Evolutionary conservation across 352 stramenopile genomes (phyloP), one percentile per base, ranked within the genome.

Genomic region (Thalassiosira oceanica): DNA sequence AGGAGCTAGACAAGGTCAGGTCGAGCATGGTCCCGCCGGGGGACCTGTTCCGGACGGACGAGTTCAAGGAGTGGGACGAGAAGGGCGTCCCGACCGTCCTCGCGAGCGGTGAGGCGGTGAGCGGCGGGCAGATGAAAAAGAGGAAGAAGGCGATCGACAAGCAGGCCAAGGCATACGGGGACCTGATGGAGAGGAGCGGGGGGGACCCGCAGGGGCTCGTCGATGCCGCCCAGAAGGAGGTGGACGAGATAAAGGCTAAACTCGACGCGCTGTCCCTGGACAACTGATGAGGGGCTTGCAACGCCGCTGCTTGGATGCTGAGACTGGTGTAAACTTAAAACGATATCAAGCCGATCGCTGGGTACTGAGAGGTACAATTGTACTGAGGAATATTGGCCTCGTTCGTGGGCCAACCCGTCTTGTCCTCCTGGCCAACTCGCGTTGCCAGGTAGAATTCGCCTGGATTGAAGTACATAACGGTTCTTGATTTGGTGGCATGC

Each of bases 11-110:
- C 8, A 84, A 84, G 50, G 42, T 84, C 1, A 72, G 61, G 35
- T 68, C 37, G 24, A 80, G 67, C 45, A 74, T 84, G 69, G 53
- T 77, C 3, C 67, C 61, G 45, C 74, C 74, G 10, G 24, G 73
- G 33, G 57, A 84, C 33, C 44, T 84, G 41, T 84, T 84, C 27
- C 56, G 69, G 49, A 84, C 68, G 8, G 69, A 78, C 3, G 74
- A 84, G 29, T 84, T 78, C 27, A 84, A 80, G 36, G 77, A 81
- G 46, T 85, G 63, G 69, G 68, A 82, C 63, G 67, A 78, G 26
- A 16, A 23, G 33, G 80, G 72, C 35, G 65, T 75, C 5, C 72
- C 72, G 16, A 81, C 60, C 31, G 58, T 33, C 1, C 45, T 81
- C 50, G 66, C 72, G 11, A 74, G 61, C 74, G 72, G 72, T 3